Base-by-base conservation (phyloP, 345 rosid genomes). In the Lepidium didymum region DNA sequence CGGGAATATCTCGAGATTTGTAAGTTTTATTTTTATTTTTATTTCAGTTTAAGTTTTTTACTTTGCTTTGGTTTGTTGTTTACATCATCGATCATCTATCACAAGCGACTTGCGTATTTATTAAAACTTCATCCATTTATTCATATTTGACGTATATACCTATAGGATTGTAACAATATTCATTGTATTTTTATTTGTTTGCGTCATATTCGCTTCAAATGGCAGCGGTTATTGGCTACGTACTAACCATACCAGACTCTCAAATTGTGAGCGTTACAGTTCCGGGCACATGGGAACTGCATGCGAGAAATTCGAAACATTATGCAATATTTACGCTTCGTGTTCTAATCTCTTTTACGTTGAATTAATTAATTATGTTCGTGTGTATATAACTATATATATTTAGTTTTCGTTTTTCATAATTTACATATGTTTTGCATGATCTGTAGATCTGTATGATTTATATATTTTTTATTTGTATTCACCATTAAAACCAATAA, bases 271-370 rank as follows among this genome's bases (percentile, higher is more conserved):
- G 6, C 8, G 37, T 58, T 50, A 11, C 43, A 60, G 45, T 60
- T 56, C 53, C 67, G 27, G 45, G n/a, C 40, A 35, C 56, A 35
- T 62, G 49, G 29, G 75, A 44, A 43, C 68, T 53, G 35, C 60
- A 60, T 41, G 18, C 4, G 29, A 35, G 13, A 40, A 14, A 8
- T 46, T 12, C 21, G 33, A 58, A 59, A 49, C 27, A 50, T 3
- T 14, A 62, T 52, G 33, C 14, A 15, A 10, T 47, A 10, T 40
- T 37, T 51, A 6, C 29, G 44, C 8, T 64, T 49, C 31, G 18
- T 47, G 19, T 13, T 25, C 4, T 19, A 34, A 0, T 46, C 3
- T 29, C 6, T 33, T 14, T 41, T 42, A 13, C 27, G 52, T 59
- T 5, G 33, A 47, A 56, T 33, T 16, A 27, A 10, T 19, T 18